A percentile compares a stretch with the other conserved stretches of the same genome.
Conservation (phyloP, 208 protist species). For the Leishmania braziliensis region DNA sequence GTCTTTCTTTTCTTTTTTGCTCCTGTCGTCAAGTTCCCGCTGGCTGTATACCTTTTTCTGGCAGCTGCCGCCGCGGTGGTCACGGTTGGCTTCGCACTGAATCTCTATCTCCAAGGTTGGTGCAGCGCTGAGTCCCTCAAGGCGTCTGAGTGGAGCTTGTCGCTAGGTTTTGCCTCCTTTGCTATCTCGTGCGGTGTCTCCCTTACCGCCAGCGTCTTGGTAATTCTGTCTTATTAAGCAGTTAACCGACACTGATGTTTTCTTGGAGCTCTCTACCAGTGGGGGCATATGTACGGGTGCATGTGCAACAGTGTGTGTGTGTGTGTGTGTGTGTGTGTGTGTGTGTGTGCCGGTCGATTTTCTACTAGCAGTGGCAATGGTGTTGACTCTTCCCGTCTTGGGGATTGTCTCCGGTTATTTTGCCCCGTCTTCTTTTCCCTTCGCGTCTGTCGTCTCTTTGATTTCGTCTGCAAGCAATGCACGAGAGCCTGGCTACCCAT, state of each 20-base stretch:
- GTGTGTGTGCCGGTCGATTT: neutral
- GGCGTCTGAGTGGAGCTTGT: slow-evolving; percentile 22
- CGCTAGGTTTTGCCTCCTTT: slow-evolving; percentile 27
- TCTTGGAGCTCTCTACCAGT: neutral
- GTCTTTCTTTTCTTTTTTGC: slow-evolving; percentile 39
- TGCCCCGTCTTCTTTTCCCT: neutral
- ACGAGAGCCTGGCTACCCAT: no score
- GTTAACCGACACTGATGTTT: neutral
- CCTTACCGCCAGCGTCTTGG: slow-evolving; percentile 27
- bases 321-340: neutral
- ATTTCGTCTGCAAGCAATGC: no score
- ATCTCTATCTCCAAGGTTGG: slow-evolving; percentile 54
- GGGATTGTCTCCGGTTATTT: no score
- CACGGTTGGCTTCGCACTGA: slow-evolving; percentile 32
- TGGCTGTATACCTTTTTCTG: slow-evolving; percentile 45
- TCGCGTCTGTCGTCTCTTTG: neutral
- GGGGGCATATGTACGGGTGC: neutral
- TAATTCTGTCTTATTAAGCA: slow-evolving; percentile 19
- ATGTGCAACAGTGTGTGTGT: neutral
- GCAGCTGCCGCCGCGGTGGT: slow-evolving; percentile 19
- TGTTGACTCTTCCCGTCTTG: neutral
- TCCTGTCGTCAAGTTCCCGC: slow-evolving; percentile 38
- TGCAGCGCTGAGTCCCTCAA: slow-evolving; percentile 31
- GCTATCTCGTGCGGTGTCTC: slow-evolving; percentile 28
- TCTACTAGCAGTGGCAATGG: neutral